A percentile compares a stretch with the other conserved stretches of the same genome.
These are phyloP conservation scores for Rugonectria rugulosa DNA, from an alignment of 2,329 filamentous ascomycete genomes.

Conservation along the genomic window DNA sequence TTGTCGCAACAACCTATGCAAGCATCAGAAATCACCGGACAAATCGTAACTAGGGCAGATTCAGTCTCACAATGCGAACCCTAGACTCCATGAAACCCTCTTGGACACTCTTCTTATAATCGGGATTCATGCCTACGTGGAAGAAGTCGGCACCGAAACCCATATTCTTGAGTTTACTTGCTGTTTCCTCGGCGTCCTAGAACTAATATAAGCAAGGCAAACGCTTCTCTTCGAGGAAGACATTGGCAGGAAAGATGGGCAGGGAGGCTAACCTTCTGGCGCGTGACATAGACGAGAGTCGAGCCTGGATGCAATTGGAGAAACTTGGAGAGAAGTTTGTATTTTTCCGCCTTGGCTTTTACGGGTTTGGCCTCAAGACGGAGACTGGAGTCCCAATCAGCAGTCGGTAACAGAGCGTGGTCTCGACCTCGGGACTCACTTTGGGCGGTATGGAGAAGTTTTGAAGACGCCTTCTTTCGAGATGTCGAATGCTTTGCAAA, in stretches of 20 bases:
- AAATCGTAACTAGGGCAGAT: fast-evolving
- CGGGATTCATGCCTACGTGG: constrained; percentile 58
- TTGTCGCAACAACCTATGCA: constrained; percentile 52
- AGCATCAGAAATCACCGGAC: neutral
- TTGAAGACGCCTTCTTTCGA: constrained; percentile 57
- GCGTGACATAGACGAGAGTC: constrained; percentile 67
- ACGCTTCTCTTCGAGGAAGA: no score
- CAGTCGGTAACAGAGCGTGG: fast-evolving
- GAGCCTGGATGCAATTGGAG: constrained; percentile 59
- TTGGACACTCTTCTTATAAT: constrained; percentile 55
- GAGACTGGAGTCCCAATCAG: constrained; percentile 45
- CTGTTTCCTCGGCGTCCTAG: constrained; percentile 55
- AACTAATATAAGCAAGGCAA: constrained; percentile 8
- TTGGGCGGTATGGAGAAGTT: constrained; percentile 66
- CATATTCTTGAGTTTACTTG: constrained; percentile 44
- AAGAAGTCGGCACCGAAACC: constrained; percentile 55
- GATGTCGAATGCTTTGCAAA: constrained; percentile 61
- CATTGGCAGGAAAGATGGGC: neutral
- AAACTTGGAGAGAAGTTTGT: constrained; percentile 55
- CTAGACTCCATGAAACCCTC: constrained; percentile 59
- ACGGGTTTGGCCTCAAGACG: constrained; percentile 59
- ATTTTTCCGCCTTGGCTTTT: constrained; percentile 52
- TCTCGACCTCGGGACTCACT: constrained; percentile 39
- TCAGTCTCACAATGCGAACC: constrained; percentile 43
- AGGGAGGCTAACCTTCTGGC: constrained; percentile 54